These are phyloP conservation scores for Trametes villosa DNA, from an alignment of 768 basidiomycete species.

Conservation along the genomic window DNA sequence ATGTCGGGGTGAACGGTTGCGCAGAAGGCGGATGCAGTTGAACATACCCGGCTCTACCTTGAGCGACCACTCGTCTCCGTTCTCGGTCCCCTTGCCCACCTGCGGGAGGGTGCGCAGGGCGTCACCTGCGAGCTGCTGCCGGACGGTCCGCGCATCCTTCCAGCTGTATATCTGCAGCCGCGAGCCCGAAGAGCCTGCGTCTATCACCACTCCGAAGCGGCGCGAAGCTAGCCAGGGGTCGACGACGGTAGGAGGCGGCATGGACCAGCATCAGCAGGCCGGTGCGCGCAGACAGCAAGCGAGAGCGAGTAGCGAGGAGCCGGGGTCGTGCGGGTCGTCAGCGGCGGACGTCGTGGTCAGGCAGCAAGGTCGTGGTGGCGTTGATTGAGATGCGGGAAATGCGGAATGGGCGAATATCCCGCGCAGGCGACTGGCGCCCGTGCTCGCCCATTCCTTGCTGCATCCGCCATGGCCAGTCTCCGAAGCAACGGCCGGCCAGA, in stretches of 20 bases:
- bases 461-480: not conserved
- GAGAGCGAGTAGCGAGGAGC: too few species aligned
- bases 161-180: slow-evolving; percentile 97
- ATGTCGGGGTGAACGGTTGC: not conserved
- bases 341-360: not conserved
- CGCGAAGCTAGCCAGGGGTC: slow-evolving; percentile 80
- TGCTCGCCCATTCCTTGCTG: not conserved
- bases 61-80: slow-evolving; percentile 82
- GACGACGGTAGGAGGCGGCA: slow-evolving; percentile 76
- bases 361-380: slow-evolving; percentile 3
- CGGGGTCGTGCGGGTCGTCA: not conserved
- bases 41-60: slow-evolving; percentile 93
- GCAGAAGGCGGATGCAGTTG: not conserved
- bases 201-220: slow-evolving; percentile 93
- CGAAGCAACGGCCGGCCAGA: too few species aligned
- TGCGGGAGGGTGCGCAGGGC: slow-evolving; percentile 67
- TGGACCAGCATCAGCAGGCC: slow-evolving; percentile 40
- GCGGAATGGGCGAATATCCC: not conserved
- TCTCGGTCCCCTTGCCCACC: slow-evolving; percentile 89
- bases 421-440: not conserved
- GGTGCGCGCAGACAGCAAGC: not conserved
- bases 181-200: slow-evolving; percentile 98
- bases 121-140: slow-evolving; percentile 53
- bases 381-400: slow-evolving; percentile 1
- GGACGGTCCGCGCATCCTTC: slow-evolving; percentile 75